Percentiles rank a stretch among this genome's conserved stretches.
Evolutionary conservation across 2,329 filamentous ascomycete genomes (phyloP).

Genomic region (Endoconidiophora polonica): DNA sequence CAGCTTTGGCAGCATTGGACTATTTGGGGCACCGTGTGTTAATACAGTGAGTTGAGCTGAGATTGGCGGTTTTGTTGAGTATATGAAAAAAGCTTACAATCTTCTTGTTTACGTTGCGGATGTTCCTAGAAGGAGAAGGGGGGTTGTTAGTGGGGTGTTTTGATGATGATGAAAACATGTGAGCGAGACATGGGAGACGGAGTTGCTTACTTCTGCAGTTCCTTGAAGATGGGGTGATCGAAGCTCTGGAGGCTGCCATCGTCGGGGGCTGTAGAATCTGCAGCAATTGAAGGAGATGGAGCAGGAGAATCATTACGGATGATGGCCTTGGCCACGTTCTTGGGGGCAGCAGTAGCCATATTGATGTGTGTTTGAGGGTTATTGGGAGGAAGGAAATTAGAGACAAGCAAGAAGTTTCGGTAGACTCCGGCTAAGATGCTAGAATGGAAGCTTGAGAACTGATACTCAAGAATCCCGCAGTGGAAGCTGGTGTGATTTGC

Average conservation of each 20-base stretch:
- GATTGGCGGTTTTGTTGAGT: constrained; percentile 8
- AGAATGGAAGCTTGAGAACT: neutral
- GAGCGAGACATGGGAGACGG: neutral
- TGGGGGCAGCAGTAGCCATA: constrained; percentile 49
- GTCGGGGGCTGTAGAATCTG: constrained; percentile 28
- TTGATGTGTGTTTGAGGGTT: neutral
- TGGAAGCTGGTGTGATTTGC: too few species aligned
- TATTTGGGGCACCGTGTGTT: constrained; percentile 19
- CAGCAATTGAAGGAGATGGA: constrained; percentile 30
- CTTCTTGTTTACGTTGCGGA: constrained; percentile 89
- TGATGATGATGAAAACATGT: neutral
- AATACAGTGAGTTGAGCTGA: neutral
- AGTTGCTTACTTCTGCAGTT: constrained; percentile 65
- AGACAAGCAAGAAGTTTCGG: neutral
- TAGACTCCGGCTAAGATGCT: neutral
- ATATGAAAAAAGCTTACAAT: constrained; percentile 41
- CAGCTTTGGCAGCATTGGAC: constrained; percentile 57
- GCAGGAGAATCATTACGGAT: constrained; percentile 41
- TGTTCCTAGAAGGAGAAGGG: constrained; percentile 40
- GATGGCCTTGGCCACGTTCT: constrained; percentile 35
- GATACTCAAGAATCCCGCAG: neutral
- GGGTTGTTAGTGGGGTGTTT: constrained; percentile 12
- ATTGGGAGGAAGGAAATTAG: neutral
- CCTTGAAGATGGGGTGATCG: constrained; percentile 70
- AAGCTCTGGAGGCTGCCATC: constrained; percentile 42